Base-by-base conservation (phyloP, 2,329 filamentous ascomycete species). In the Colletotrichum eremochloae region DNA sequence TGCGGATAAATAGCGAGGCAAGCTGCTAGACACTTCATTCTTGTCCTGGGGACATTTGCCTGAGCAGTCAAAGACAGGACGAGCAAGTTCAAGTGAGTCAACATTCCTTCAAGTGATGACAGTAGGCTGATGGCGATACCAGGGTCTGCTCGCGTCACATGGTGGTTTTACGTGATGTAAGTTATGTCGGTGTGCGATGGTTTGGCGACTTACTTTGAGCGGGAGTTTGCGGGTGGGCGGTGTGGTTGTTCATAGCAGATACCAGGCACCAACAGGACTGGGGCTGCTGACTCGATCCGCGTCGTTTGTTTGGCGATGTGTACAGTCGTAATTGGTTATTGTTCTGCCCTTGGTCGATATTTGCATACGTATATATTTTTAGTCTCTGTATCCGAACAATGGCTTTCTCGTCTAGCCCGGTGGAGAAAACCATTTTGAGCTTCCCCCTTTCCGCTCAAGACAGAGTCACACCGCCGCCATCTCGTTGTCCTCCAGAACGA, bases 1-100 rank as follows among this genome's bases (percentile, higher is more conserved):
- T 40, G 52, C 68, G 24, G 67, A 71, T 46, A 68, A 71, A 44
- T 53, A 68, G 57, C 40, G 53, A 57, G 20, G 38, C 15, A 15
- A 18, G 12, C 11, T 2, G 5, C 1, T 29, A 15, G 20, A 3
- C 20, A 2, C 38, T 7, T 52, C 20, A 14, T 4, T 63, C 11
- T 4, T 12, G 9, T 24, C 14, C 5, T 44, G 3, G 38, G 63
- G n/a, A 29, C 12, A 1, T 50, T 12, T 24, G 53, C 24, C 29
- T 18, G 42, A 9, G 58, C 18, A 48, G 14, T 29, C 15, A 36
- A 33, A 12, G 11, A 55, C 24, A 14, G 50, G 18, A 58, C 14
- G 33, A 46, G 42, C 31, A 46, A 24, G 12, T 24, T 57, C 29
- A 31, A 14, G 68, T 71, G 29, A 9, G 65, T 60, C n/a, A 12